Evolutionary conservation across 1,139 yeast species (phyloP).

Genomic region (Saccharomyces hybrid): DNA sequence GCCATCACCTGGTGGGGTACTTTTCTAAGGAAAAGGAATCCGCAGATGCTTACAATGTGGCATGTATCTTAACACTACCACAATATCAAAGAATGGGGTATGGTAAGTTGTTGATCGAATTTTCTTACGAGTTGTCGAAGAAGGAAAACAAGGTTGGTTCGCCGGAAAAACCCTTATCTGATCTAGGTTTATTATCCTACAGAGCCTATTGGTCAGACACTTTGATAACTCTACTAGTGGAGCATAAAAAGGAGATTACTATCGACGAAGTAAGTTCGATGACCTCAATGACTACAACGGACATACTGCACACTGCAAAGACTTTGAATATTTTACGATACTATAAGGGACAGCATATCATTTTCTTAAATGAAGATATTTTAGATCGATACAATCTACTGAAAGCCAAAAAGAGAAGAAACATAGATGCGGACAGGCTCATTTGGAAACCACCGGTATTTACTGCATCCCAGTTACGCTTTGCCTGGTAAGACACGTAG

Average conservation of each 20-base stretch:
- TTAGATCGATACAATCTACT: constrained; percentile 68
- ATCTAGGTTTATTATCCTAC: constrained; percentile 83
- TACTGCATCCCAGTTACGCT: constrained; percentile 89
- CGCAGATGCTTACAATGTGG: constrained; percentile 92
- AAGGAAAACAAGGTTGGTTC: constrained; percentile 88
- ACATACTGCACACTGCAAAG: constrained; percentile 85
- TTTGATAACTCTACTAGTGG: constrained; percentile 65
- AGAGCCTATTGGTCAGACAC: constrained; percentile 97
- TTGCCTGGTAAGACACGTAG: constrained; percentile 65
- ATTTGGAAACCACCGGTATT: constrained; percentile 95
- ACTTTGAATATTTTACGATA: constrained; percentile 84
- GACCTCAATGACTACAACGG: constrained; percentile 95
- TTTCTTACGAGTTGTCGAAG: constrained; percentile 81
- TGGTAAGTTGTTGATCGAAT: constrained; percentile 85
- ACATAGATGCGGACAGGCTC: constrained; percentile 63
- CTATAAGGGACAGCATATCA: constrained; percentile 93
- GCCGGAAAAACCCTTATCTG: constrained; percentile 95
- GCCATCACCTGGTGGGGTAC: constrained; percentile 93
- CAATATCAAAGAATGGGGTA: constrained; percentile 94
- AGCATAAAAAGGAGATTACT: constrained; percentile 62
- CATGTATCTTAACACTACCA: constrained; percentile 91
- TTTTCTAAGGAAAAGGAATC: constrained; percentile 95
- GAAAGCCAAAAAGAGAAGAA: constrained; percentile 66
- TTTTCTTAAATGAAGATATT: constrained; percentile 80
- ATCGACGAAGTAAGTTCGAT: constrained; percentile 83